phyloP scores from a whole-genome alignment of 2,329 filamentous ascomycete species.

The Penicillium occitanis region DNA sequence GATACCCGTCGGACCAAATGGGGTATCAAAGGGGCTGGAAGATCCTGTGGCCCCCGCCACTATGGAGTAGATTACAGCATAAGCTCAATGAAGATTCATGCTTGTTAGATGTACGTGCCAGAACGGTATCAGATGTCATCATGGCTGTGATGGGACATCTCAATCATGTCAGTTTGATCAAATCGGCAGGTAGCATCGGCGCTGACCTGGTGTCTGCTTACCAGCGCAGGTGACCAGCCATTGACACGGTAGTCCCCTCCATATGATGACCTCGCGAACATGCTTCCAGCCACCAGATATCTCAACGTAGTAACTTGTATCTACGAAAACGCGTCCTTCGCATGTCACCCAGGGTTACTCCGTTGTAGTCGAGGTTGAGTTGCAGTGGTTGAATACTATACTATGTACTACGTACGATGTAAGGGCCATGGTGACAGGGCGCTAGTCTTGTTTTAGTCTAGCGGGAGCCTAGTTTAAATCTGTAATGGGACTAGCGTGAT shows the following conservation, averaged over 20 bases:
- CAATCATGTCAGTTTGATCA: background rate
- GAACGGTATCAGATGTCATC: background rate
- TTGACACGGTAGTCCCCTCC: background rate
- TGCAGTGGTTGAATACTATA: background rate
- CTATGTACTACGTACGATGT: too few species aligned
- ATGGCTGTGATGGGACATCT: background rate
- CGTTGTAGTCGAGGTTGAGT: slow-evolving; percentile 5
- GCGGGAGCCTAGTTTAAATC: background rate
- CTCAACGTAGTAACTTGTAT: background rate
- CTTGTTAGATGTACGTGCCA: background rate
- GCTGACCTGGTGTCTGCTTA: slow-evolving; percentile 1
- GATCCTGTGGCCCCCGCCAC: background rate
- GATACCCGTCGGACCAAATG: too few species aligned
- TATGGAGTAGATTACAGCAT: background rate
- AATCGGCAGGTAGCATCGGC: background rate
- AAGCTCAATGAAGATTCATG: background rate
- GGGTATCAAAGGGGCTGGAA: background rate
- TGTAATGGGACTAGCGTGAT: background rate
- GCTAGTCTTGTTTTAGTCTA: background rate
- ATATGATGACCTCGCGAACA: background rate
- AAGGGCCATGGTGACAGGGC: background rate
- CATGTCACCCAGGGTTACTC: slow-evolving; percentile 14
- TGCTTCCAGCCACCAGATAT: background rate
- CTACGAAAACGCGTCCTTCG: background rate
- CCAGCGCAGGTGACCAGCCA: background rate